These are phyloP conservation scores for Plenodomus tracheiphilus DNA, from an alignment of 2,329 filamentous ascomycete genomes.

Conservation along the genomic window DNA sequence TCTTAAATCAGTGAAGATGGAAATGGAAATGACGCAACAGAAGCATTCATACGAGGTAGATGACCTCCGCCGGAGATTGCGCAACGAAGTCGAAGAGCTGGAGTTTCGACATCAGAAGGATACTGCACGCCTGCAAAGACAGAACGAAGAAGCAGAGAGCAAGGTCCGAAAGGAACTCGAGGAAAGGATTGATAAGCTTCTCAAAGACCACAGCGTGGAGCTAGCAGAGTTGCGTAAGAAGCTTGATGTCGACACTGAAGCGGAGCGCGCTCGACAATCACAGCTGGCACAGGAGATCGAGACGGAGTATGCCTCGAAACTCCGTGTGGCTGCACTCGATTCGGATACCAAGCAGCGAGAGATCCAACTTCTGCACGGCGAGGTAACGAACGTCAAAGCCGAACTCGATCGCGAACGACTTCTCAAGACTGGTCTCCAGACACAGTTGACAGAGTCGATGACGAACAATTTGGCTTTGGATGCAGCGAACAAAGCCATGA, in stretches of 20 bases:
- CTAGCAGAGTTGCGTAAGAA: constrained; percentile 66
- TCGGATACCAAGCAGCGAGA: constrained; percentile 61
- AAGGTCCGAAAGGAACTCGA: constrained; percentile 48
- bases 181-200: constrained; percentile 61
- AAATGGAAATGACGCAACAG: constrained; percentile 57
- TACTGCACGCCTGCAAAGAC: constrained; percentile 57
- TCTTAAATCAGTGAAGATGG: constrained; percentile 52
- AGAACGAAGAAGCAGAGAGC: constrained; percentile 53
- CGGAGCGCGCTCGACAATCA: constrained; percentile 61
- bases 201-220: constrained; percentile 68
- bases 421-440: constrained; percentile 61
- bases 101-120: constrained; percentile 60
- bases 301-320: constrained; percentile 55
- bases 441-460: constrained; percentile 51
- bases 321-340: constrained; percentile 64
- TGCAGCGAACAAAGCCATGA: constrained; percentile 72
- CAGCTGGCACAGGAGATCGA: constrained; percentile 70
- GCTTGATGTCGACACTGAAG: constrained; percentile 67
- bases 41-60: constrained; percentile 57
- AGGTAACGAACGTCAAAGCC: constrained; percentile 53
- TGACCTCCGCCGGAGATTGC: constrained; percentile 57
- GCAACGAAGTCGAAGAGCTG: constrained; percentile 60
- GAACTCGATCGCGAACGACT: constrained; percentile 61
- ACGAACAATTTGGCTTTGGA: constrained; percentile 63
- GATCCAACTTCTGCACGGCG: constrained; percentile 51